A percentile compares a stretch with the other conserved stretches of the same genome.
These are phyloP conservation scores for Aureoboletus auriporus DNA, from an alignment of 768 basidiomycete genomes.

Conservation along the genomic window DNA sequence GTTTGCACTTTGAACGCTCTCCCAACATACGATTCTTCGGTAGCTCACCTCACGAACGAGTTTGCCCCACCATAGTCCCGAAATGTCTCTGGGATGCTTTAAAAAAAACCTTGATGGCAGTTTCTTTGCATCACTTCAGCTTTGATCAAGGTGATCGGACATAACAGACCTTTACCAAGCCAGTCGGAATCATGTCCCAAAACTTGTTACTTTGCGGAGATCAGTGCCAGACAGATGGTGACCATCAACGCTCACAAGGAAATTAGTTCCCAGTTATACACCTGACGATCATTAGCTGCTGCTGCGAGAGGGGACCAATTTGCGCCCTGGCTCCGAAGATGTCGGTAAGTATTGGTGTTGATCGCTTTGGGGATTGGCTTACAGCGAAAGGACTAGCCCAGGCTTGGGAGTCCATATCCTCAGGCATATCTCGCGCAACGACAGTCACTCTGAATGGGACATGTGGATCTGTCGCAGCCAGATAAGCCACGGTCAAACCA, in stretches of 20 bases:
- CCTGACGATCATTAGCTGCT: slow-evolving; percentile 29
- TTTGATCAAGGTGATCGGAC: neutral
- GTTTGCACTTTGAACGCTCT: neutral
- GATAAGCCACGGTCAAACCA: slow-evolving; percentile 36
- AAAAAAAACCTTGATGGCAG: slow-evolving; percentile 36
- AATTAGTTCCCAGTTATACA: slow-evolving; percentile 34
- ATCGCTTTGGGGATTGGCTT: slow-evolving; percentile 8
- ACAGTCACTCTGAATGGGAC: slow-evolving; percentile 22
- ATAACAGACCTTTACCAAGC: slow-evolving; percentile 35
- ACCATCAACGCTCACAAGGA: slow-evolving; percentile 36
- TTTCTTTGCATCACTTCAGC: slow-evolving; percentile 25
- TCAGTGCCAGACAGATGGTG: slow-evolving; percentile 3
- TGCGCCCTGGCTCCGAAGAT: slow-evolving; percentile 34
- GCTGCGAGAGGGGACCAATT: slow-evolving; percentile 44
- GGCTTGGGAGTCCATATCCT: slow-evolving; percentile 37
- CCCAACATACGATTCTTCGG: neutral
- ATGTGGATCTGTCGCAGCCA: slow-evolving; percentile 22
- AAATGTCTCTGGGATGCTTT: slow-evolving; percentile 11
- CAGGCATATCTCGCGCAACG: slow-evolving; percentile 36
- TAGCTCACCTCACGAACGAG: slow-evolving; percentile 37
- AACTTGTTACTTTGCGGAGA: slow-evolving; percentile 35
- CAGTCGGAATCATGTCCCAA: slow-evolving; percentile 44
- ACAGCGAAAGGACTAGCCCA: slow-evolving; percentile 53
- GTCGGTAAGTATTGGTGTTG: neutral
- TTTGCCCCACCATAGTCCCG: slow-evolving; percentile 36